Conservation (phyloP, 2,329 filamentous ascomycete species). For the Fusarium sterilihyphosum region DNA sequence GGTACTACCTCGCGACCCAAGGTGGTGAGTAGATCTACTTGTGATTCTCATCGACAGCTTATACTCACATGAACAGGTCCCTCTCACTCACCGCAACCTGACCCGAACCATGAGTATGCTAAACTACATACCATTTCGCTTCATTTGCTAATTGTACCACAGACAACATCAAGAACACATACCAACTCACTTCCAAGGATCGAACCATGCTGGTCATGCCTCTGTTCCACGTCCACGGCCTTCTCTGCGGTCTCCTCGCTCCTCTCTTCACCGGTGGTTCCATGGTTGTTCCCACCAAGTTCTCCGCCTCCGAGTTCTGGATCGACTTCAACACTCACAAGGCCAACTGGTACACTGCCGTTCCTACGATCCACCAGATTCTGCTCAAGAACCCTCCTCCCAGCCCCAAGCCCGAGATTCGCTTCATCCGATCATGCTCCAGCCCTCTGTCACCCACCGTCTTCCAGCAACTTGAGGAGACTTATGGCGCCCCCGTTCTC, state of each 20-base stretch:
- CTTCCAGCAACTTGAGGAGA: conserved; percentile 80
- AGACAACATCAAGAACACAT: conserved; percentile 83
- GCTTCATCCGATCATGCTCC: conserved; percentile 89
- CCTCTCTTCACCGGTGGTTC: conserved; percentile 81
- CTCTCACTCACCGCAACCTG: conserved; percentile 83
- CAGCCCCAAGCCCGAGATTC: conserved; percentile 74
- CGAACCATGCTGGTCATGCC: conserved; percentile 91
- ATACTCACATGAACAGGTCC: conserved; percentile 60
- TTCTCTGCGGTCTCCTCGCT: conserved; percentile 83
- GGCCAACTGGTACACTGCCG: conserved; percentile 92
- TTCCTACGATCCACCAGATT: conserved; percentile 93
- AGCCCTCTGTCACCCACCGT: conserved; percentile 84
- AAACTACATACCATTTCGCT: conserved; percentile 36
- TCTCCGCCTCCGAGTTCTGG: conserved; percentile 89
- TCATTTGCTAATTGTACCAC: not conserved
- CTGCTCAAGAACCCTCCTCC: conserved; percentile 79
- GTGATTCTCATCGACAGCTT: not conserved
- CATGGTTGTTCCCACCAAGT: conserved; percentile 80
- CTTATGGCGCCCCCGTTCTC: conserved; percentile 81
- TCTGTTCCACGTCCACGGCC: conserved; percentile 89
- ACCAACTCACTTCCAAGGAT: conserved; percentile 75
- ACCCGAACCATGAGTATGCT: conserved; percentile 77
- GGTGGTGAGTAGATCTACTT: conserved; percentile 63
- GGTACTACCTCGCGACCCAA: conserved; percentile 88
- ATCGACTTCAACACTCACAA: conserved; percentile 75